phyloP scores from a whole-genome alignment of 805 yeast species.

The Kluyveromyces siamensis region DNA sequence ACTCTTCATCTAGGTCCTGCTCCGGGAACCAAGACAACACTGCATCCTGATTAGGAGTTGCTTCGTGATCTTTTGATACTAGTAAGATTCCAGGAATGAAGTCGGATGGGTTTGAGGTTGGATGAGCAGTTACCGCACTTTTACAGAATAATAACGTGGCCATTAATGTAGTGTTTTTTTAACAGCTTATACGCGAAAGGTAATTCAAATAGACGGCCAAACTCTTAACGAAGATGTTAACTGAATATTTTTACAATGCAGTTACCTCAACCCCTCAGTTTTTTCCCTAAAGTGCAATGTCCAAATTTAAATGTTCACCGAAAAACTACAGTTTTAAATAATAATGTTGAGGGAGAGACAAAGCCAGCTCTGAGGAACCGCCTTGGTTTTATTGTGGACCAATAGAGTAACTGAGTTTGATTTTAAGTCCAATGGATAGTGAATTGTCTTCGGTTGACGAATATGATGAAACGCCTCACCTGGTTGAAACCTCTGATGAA shows the following conservation, averaged over 20 bases:
- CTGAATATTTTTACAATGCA: too few species aligned
- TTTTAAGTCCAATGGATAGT: constrained; percentile 8
- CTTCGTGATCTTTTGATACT: constrained; percentile 41
- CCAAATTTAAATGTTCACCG: too few species aligned
- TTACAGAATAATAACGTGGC: constrained; percentile 34
- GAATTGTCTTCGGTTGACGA: constrained; percentile 12
- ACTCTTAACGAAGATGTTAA: too few species aligned
- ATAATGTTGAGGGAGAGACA: not conserved
- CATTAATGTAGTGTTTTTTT: not conserved
- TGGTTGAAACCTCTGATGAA: constrained; percentile 8
- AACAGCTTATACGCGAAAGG: not conserved
- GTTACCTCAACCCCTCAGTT: not conserved
- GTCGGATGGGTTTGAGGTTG: constrained; percentile 61
- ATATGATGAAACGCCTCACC: constrained; percentile 9
- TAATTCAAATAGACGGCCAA: not conserved
- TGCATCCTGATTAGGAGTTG: constrained; percentile 34
- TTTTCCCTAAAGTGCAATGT: not conserved
- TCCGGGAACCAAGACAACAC: constrained; percentile 21
- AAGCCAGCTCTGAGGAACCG: too few species aligned
- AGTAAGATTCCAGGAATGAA: constrained; percentile 73
- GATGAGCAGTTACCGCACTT: constrained; percentile 77
- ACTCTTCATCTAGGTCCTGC: constrained; percentile 7
- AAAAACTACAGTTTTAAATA: too few species aligned
- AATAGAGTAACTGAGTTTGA: not conserved
- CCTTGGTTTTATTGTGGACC: not conserved